A percentile compares a stretch with the other conserved stretches of the same genome.
Evolutionary conservation across 768 basidiomycete genomes (phyloP).

Genomic region (Sporobolomyces phaffii): DNA sequence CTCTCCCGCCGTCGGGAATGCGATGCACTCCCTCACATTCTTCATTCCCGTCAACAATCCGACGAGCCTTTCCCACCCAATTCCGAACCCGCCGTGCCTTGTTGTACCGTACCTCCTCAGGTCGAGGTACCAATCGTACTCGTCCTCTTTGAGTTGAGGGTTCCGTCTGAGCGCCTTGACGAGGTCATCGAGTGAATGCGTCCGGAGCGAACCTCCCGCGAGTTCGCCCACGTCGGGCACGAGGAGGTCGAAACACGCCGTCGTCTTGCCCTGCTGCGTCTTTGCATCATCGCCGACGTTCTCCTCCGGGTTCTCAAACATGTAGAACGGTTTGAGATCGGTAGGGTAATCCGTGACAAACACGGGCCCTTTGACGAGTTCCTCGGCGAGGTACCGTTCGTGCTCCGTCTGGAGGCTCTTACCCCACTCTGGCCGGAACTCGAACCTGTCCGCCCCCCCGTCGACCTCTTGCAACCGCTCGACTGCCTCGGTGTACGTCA

Average conservation of each 20-base stretch:
- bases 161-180: slow-evolving; percentile 54
- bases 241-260: slow-evolving; percentile 92
- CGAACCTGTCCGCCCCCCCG: slow-evolving; percentile 6
- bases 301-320: slow-evolving; percentile 54
- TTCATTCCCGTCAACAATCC: slow-evolving; percentile 79
- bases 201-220: slow-evolving; percentile 79
- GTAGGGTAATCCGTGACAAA: slow-evolving; percentile 89
- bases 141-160: slow-evolving; percentile 32
- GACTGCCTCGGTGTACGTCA: slow-evolving; percentile 75
- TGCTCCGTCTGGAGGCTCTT: slow-evolving; percentile 75
- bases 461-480: slow-evolving; percentile 51
- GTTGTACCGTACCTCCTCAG: slow-evolving; percentile 75
- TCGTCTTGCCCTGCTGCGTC: too few relatives aligned
- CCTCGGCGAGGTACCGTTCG: slow-evolving; percentile 79
- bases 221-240: slow-evolving; percentile 84
- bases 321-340: slow-evolving; percentile 87
- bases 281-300: slow-evolving; percentile 22
- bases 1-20: slow-evolving; percentile 63
- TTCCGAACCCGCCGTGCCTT: slow-evolving; percentile 89
- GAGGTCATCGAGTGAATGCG: slow-evolving; percentile 61
- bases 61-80: slow-evolving; percentile 88
- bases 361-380: slow-evolving; percentile 63
- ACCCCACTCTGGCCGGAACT: slow-evolving; percentile 56
- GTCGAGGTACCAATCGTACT: slow-evolving; percentile 64
- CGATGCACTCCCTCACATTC: slow-evolving; percentile 86